phyloP scores from a whole-genome alignment of 176 grass and related monocot species.

The sorghum (Sorghum bicolor) region Sorghum_bicolor_NCBIv3 NC_012871.2:68755001-68755500 shows the following conservation, averaged over 20 bases:
- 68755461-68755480: constrained; percentile 16
- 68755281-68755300: constrained; percentile 19
- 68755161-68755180: constrained; percentile 6
- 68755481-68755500: not conserved
- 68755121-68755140: constrained; percentile 63
- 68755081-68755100: constrained; percentile 46
- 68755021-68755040: constrained; percentile 17
- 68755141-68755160: constrained; percentile 82
- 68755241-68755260: constrained; percentile 63
- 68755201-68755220: constrained; percentile 39
- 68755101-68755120: constrained; percentile 39
- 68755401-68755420: not conserved
- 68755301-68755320: constrained; percentile 16
- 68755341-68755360: constrained; percentile 11
- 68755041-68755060: not conserved
- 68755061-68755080: constrained; percentile 45
- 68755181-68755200: constrained; percentile 36
- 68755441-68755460: not conserved
- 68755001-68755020: constrained; percentile 46
- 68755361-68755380: constrained; percentile 23
- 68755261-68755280: constrained; percentile 36
- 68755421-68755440: not conserved
- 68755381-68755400: constrained; percentile 5
- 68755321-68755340: not conserved
- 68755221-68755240: constrained; percentile 48